Conservation (phyloP, 495 filamentous ascomycete species). For the Penicillium pancosmium region DNA sequence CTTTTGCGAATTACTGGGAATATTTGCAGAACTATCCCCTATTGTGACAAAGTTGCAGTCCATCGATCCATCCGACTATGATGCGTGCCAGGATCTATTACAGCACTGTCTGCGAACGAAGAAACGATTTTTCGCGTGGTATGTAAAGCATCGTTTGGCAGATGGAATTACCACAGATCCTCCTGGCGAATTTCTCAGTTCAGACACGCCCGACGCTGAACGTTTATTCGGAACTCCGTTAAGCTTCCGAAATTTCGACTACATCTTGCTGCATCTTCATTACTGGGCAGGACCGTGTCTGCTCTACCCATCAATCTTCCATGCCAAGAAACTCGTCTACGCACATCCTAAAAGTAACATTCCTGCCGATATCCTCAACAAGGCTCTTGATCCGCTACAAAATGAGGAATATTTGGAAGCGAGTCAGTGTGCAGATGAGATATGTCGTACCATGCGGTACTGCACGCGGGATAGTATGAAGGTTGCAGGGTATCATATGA, state of each 20-base stretch:
- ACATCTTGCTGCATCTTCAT: constrained; percentile 9
- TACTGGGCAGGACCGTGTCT: constrained; percentile 9
- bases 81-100: neutral
- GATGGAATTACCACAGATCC: neutral
- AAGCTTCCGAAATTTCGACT: constrained; percentile 7
- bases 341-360: neutral
- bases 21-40: neutral
- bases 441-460: constrained; percentile 11
- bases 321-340: neutral
- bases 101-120: neutral
- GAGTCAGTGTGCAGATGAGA: constrained; percentile 10
- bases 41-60: neutral
- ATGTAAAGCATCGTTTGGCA: neutral
- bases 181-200: constrained; percentile 5
- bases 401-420: constrained; percentile 6
- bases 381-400: neutral
- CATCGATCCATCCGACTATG: neutral
- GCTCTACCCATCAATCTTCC: constrained; percentile 2
- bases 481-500: constrained; percentile 2
- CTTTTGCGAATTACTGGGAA: neutral
- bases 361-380: neutral
- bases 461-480: constrained; percentile 5
- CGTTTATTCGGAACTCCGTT: constrained; percentile 1
- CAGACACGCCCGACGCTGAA: constrained; percentile 5
- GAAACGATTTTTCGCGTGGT: constrained; percentile 1